Base-by-base conservation (phyloP, 192 early-diverging fungal species). In the Backusella luteola region DNA sequence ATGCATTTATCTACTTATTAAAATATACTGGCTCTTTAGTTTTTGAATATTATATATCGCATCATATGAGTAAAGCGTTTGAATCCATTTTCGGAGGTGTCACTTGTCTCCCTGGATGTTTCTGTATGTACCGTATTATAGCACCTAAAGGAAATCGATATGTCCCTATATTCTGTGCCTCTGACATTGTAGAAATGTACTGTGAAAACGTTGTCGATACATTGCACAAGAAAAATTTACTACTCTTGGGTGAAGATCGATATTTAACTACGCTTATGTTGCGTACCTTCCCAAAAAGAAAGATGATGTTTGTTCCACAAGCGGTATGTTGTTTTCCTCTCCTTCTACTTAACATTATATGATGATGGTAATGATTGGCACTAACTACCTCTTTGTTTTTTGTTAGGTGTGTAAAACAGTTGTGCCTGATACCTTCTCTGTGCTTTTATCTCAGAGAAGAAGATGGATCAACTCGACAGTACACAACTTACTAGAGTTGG, bases 391-490 rank as follows among this genome's bases (percentile, higher is more conserved):
- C 14, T 15, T 53, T 74, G 21, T 29, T 53, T 42, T 19, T 46
- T 2, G 32, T 87, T 93, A 21, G 21, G 88, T 85, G 19, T 94
- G 93, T 82, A 87, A 89, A 74, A 94, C 93, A 1, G 81, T 89
- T 12, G 93, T 93, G 32, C 93, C 93, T 0, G 89, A 89, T 70
- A 80, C 82, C 49, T 94, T 90, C 76, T 79, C 73, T 73, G 87
- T 91, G 4, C 85, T 96, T 35, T 77, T 96, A 66, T 91, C 90
- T 70, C 94, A 96, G 76, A 84, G 94, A 34, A 86, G 94, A 21
- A 86, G 94, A 53, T 96, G 94, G 94, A 96, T 96, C 84, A 96
- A 96, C 78, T 91, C 90, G 39, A 96, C 94, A 1, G 90, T 95
- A 69, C 94, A 95, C 82, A 95, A 95, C 74, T 83, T 95, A 73